Conservation (phyloP, 169 alveolate genomes). For the Cystoisospora suis region DNA sequence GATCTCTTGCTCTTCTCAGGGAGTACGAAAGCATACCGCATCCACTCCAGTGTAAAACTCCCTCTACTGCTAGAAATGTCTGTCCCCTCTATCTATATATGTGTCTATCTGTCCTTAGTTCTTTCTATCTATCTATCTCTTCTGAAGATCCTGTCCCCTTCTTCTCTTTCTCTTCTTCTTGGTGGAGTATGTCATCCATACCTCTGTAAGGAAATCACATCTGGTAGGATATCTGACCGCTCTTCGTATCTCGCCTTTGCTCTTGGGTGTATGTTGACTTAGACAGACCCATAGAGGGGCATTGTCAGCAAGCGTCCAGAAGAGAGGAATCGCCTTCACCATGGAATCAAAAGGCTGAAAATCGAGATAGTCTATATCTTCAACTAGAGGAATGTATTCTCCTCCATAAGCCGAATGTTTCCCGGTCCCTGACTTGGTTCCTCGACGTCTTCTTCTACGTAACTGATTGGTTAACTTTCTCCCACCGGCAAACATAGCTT, state of each 20-base stretch:
- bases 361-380: background rate
- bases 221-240: constrained; percentile 26
- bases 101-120: no score
- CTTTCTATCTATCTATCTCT: no score
- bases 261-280: background rate
- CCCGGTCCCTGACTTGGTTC: background rate
- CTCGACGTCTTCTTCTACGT: background rate
- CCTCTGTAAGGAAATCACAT: constrained; percentile 51
- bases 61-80: no score
- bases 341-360: constrained; percentile 18
- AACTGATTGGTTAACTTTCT: no score
- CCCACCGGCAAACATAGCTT: no score
- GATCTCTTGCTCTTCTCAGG: no score
- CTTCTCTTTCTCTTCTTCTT: no score
- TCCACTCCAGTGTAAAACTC: no score
- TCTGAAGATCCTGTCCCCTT: no score
- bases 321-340: constrained; percentile 41
- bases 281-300: constrained; percentile 52
- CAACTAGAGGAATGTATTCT: background rate
- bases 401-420: background rate
- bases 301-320: constrained; percentile 55
- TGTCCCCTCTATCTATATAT: no score
- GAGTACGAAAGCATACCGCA: no score
- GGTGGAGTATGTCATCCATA: no score
- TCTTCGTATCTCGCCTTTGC: background rate